Base-by-base conservation (phyloP, 1,139 yeast genomes). In the Wickerhamomyces sp. region DNA sequence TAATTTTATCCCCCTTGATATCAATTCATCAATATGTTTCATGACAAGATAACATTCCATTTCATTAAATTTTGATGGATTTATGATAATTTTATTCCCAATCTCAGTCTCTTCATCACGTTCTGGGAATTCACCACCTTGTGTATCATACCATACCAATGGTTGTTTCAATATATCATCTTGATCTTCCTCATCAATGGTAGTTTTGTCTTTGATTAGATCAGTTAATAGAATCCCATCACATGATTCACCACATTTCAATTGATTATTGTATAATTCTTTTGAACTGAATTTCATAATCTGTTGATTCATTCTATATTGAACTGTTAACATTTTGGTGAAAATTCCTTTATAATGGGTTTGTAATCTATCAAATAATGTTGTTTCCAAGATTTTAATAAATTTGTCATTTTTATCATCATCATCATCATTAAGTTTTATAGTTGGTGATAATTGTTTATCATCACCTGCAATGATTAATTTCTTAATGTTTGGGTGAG, bases 81-180 rank as follows among this genome's bases (percentile, higher is more conserved):
- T 47, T 3, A 69, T 29, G 18, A 56, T 47, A 10, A 27, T 13
- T 9, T 35, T 18, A 18, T 18, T 34, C 10, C 10, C 40, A 27
- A 45, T 46, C 29, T 39, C 47, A 6, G 45, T 33, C 4, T 45
- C 44, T 32, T 40, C 43, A 26, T 57, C 76, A 47, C 70, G 70
- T 53, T 85, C 93, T 2, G 79, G 82, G 54, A 72, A 86, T 39
- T 84, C 88, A 6, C 93, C 96, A n/a, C 95, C 95, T 63, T 88
- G 94, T 0, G 98, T 91, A 58, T 91, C 98, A 55, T 84, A 81
- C 96, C 97, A 91, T 2, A 89, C 68, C 1, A 81, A 63, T 1
- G 79, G 75, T 3, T 67, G 48, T 62, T 2, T 58, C 61, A 0
- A 81, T 73, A 18, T 71, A 75, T 39, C 41, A n/a, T 31, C 45